These are phyloP conservation scores for Phaeosphaeriaceae sp. DNA, from an alignment of 2,329 filamentous ascomycete genomes.

Conservation along the genomic window DNA sequence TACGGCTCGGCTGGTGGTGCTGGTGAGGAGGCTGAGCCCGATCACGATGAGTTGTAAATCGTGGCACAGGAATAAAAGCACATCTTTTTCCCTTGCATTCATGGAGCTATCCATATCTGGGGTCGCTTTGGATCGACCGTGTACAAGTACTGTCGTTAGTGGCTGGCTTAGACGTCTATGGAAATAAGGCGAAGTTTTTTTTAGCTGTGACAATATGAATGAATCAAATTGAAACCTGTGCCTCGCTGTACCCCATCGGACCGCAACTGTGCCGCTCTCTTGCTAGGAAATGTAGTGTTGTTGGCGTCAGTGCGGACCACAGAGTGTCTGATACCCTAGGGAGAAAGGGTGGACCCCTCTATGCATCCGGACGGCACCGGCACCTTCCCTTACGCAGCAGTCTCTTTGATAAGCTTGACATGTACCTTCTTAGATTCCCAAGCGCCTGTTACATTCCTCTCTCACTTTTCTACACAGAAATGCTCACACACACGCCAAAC, in stretches of 20 bases:
- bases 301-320: neutral
- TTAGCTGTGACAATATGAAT: slow-evolving; percentile 20
- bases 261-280: neutral
- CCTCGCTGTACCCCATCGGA: too few species aligned
- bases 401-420: too few species aligned
- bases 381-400: too few species aligned
- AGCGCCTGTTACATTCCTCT: neutral
- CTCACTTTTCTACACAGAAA: neutral
- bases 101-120: slow-evolving; percentile 21
- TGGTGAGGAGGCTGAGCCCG: slow-evolving; percentile 66
- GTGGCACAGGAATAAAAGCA: slow-evolving; percentile 20
- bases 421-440: too few species aligned
- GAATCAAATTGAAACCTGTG: slow-evolving; percentile 21
- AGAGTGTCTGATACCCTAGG: too few species aligned
- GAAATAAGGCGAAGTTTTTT: slow-evolving; percentile 25
- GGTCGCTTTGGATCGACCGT: slow-evolving; percentile 21
- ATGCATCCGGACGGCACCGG: too few species aligned
- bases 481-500: neutral
- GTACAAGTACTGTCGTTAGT: slow-evolving; percentile 38
- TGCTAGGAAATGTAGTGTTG: neutral
- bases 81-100: slow-evolving; percentile 27
- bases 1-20: slow-evolving; percentile 71
- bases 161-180: slow-evolving; percentile 28
- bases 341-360: too few species aligned
- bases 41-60: slow-evolving; percentile 59